Conservation (phyloP, 441 rosid species). For the Flueggea neowawraea region DNA sequence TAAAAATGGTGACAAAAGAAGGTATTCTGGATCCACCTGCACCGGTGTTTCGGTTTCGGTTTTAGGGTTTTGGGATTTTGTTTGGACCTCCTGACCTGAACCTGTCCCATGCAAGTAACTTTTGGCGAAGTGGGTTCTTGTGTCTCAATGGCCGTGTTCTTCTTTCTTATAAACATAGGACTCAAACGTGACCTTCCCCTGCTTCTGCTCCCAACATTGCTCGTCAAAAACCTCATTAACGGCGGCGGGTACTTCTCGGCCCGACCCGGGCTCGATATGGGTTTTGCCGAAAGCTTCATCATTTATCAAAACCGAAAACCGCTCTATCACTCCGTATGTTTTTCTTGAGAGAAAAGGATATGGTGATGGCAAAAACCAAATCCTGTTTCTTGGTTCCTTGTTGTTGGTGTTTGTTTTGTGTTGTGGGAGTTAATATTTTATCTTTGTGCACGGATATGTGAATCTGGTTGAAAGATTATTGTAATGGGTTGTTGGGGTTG, state of each 20-base stretch:
- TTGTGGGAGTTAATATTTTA: slow-evolving; percentile 3
- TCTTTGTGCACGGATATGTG: slow-evolving; percentile 48
- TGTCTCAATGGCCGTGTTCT: slow-evolving; percentile 47
- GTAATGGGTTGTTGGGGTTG: slow-evolving; percentile 9
- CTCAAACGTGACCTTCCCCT: slow-evolving; percentile 81
- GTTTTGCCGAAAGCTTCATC: slow-evolving; percentile 54
- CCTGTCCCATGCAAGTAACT: slow-evolving; percentile 98
- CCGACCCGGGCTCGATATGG: slow-evolving; percentile 91
- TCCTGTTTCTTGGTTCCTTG: neutral
- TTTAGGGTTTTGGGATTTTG: slow-evolving; percentile 25
- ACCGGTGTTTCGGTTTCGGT: slow-evolving; percentile 22
- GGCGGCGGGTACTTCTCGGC: slow-evolving; percentile 84
- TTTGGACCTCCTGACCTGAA: slow-evolving; percentile 63
- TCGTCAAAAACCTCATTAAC: slow-evolving; percentile 72
- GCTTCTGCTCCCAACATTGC: slow-evolving; percentile 63
- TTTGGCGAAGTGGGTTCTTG: slow-evolving; percentile 93
- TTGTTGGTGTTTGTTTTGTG: neutral
- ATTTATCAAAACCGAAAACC: neutral
- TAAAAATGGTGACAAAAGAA: slow-evolving; percentile 23
- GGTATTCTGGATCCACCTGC: slow-evolving; percentile 51
- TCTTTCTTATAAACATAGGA: slow-evolving; percentile 72
- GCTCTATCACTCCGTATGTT: too few relatives aligned
- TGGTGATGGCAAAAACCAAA: too few relatives aligned
- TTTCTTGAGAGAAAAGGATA: too few relatives aligned
- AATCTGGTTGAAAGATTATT: slow-evolving; percentile 23